Percentiles rank a stretch among this genome's conserved stretches.
Conservation (phyloP, 2,329 filamentous ascomycete genomes). For the Raffaelea ambrosiae region DNA sequence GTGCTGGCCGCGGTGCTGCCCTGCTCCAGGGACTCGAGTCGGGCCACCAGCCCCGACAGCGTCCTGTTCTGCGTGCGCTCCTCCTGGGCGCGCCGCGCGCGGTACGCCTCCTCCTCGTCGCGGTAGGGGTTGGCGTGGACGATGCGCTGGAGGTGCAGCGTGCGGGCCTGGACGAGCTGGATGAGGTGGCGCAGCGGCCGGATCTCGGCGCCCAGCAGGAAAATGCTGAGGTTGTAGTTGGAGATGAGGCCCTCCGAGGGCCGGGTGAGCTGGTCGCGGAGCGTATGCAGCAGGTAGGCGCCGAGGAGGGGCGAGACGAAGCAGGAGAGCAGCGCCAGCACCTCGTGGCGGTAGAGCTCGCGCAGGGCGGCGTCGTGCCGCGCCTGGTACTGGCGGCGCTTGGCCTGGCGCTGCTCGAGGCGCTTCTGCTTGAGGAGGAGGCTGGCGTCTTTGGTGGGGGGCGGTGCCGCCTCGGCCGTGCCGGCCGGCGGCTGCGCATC, state of each 20-base stretch:
- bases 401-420: constrained; percentile 12
- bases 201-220: constrained; percentile 78
- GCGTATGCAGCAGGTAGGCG: constrained; percentile 75
- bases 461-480: not conserved
- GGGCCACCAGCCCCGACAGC: constrained; percentile 50
- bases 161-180: constrained; percentile 69
- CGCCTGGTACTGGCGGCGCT: constrained; percentile 12
- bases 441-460: constrained; percentile 1
- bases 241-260: constrained; percentile 83
- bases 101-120: constrained; percentile 10
- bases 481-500: not conserved
- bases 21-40: constrained; percentile 63
- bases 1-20: constrained; percentile 18
- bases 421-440: constrained; percentile 1
- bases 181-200: constrained; percentile 75
- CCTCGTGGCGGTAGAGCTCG: constrained; percentile 68
- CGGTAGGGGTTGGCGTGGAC: constrained; percentile 46
- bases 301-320: constrained; percentile 70
- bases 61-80: constrained; percentile 23
- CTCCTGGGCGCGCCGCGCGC: constrained; percentile 11
- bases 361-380: constrained; percentile 32
- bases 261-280: constrained; percentile 71
- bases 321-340: constrained; percentile 66
- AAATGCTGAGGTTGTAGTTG: constrained; percentile 88
- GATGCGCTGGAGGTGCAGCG: constrained; percentile 70